A percentile compares a stretch with the other conserved stretches of the same genome.
Conservation (phyloP, 306 rosid genomes). For the Quercus glauca region DNA sequence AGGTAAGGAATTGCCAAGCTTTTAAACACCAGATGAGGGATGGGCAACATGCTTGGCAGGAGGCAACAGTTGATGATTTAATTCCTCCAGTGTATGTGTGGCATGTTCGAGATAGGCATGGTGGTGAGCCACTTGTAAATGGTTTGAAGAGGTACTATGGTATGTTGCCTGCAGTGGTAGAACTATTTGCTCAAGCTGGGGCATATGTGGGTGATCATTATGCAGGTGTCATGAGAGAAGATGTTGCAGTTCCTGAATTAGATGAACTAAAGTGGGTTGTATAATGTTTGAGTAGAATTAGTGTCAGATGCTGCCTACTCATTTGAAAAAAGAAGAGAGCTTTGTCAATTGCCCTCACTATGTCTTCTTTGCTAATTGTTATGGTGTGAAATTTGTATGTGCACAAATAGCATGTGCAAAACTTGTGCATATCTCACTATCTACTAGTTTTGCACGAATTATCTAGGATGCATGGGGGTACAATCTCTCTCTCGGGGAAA, state of each 20-base stretch:
- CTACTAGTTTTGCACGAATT: no score
- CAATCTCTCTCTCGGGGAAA: no score
- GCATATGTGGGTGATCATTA: conserved; percentile 41
- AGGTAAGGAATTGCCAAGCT: conserved; percentile 64
- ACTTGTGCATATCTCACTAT: no score
- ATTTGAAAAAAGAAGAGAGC: background rate
- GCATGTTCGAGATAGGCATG: conserved; percentile 47
- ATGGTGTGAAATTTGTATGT: no score
- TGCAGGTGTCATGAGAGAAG: conserved; percentile 47
- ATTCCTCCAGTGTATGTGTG: conserved; percentile 61
- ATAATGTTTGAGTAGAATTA: conserved; percentile 12
- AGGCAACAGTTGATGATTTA: conserved; percentile 57
- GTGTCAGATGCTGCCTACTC: background rate
- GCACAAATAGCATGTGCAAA: no score
- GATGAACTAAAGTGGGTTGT: conserved; percentile 67
- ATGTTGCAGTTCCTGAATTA: conserved; percentile 54
- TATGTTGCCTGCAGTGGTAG: conserved; percentile 71
- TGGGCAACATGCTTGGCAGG: conserved; percentile 83
- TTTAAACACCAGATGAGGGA: conserved; percentile 84
- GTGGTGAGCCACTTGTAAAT: conserved; percentile 41
- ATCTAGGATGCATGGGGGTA: no score
- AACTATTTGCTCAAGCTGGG: conserved; percentile 63
- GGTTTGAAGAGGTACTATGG: conserved; percentile 60
- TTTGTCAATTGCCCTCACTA: background rate
- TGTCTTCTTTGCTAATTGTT: background rate